phyloP scores from a whole-genome alignment of 805 yeast species.

The Kluyveromyces nonfermentans region DNA sequence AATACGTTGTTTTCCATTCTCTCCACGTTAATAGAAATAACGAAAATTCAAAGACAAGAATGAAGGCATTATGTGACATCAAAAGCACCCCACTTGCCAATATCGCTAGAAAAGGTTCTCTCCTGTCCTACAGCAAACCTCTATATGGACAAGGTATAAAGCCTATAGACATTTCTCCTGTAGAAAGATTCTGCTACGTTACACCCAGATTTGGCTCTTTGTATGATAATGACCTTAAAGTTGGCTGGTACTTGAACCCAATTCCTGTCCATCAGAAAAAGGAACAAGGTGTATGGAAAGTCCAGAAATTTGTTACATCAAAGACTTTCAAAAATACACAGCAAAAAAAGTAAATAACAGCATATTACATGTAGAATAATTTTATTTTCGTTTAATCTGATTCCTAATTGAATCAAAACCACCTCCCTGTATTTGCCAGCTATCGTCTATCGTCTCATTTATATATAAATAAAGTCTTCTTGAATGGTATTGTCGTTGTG shows the following conservation, averaged over 20 bases:
- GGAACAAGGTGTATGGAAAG: constrained; percentile 57
- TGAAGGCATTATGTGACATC: constrained; percentile 71
- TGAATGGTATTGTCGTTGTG: background rate
- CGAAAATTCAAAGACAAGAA: constrained; percentile 43
- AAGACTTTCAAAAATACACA: constrained; percentile 15
- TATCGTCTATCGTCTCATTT: background rate
- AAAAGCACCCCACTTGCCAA: constrained; percentile 68
- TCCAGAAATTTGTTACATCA: constrained; percentile 26
- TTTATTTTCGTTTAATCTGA: too few relatives aligned
- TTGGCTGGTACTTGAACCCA: constrained; percentile 88
- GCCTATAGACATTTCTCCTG: constrained; percentile 55
- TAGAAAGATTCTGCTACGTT: constrained; percentile 79
- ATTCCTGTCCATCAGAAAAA: constrained; percentile 67
- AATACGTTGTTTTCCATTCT: constrained; percentile 63
- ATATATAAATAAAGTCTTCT: background rate
- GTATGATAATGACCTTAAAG: constrained; percentile 63
- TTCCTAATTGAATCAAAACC: too few relatives aligned
- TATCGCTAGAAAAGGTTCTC: constrained; percentile 60
- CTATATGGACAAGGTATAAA: constrained; percentile 77
- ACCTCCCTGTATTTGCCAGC: too few relatives aligned
- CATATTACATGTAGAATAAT: too few relatives aligned
- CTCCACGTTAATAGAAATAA: constrained; percentile 47
- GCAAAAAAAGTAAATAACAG: background rate
- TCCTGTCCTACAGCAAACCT: constrained; percentile 83
- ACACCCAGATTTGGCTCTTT: constrained; percentile 85